Evolutionary conservation across 192 early-diverging fungal species (phyloP), one percentile per base, ranked within the genome.

Genomic region (Cetraspora pellucida): DNA sequence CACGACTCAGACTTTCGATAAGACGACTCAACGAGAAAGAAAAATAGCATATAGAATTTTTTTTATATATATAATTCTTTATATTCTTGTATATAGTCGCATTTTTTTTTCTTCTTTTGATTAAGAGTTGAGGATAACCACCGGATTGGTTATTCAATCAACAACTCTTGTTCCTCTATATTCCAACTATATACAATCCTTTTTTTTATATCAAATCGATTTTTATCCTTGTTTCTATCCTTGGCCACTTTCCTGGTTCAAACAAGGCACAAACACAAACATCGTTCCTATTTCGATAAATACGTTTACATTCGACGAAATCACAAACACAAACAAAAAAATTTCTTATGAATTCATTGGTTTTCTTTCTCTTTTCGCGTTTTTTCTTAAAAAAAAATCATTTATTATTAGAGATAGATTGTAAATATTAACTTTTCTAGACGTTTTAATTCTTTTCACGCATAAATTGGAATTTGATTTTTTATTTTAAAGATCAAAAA

Each of bases 241-340:
- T 59, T 27, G 57, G 10, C 21, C 2, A 59, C 2, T 59, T 60
- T 25, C 13, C 13, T n/a, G 16, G 8, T 58, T 58, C 21, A 10
- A 23, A n/a, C n/a, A 6, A 54, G 17, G 14, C 17, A 55, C 52
- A n/a, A 21, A 55, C 16, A n/a, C 52, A 55, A 55, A 55, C 23
- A 37, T 37, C 37, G 37, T 60, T 60, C 28, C 27, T 60, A 27
- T 60, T 27, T 13, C 58, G 58, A 37, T 37, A 37, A n/a, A n/a
- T n/a, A n/a, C n/a, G n/a, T n/a, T 37, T 60, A 60, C 58, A 27
- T 59, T 60, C 27, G 27, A 30, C 2, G 27, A 60, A 55, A 55
- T 55, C 52, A 55, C 55, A 58, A 58, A 58, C 55, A 58, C 55
- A 58, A 58, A 58, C 55, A 59, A 21, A 59, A 59, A 59, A 37